Percentiles rank a stretch among this genome's conserved stretches.
Conservation (phyloP, 192 early-diverging fungal species). For the Rhizophagus prolifer region DNA sequence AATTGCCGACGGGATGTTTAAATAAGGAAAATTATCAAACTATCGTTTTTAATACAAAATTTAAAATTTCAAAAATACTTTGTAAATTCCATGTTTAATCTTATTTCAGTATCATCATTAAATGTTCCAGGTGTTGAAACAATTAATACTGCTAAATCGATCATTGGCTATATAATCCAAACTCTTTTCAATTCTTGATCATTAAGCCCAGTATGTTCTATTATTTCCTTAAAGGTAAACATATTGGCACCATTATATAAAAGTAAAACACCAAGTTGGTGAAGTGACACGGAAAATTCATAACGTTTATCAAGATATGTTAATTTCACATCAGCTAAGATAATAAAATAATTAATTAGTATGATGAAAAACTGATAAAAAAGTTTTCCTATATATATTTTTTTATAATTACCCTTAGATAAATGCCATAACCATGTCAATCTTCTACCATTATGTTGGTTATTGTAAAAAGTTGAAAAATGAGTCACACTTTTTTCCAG, state of each 20-base stretch:
- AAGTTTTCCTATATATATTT: neutral
- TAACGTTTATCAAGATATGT: conserved; percentile 73
- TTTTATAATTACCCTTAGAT: conserved; percentile 63
- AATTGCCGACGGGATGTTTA: no score
- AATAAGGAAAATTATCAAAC: no score
- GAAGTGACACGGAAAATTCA: conserved; percentile 71
- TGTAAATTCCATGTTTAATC: conserved; percentile 53
- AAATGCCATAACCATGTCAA: conserved; percentile 83
- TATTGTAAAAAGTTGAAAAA: conserved; percentile 73
- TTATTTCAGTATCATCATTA: conserved; percentile 29
- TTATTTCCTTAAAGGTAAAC: conserved; percentile 54
- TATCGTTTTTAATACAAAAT: no score
- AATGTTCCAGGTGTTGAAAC: conserved; percentile 20
- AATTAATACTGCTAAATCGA: conserved; percentile 54
- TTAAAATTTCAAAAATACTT: conserved; percentile 41
- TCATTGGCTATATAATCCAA: conserved; percentile 43
- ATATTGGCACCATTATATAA: conserved; percentile 60
- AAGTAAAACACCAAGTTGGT: conserved; percentile 68
- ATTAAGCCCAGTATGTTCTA: conserved; percentile 52
- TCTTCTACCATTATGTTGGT: conserved; percentile 71
- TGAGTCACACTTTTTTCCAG: conserved; percentile 66
- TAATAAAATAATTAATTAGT: conserved; percentile 7
- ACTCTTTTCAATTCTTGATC: conserved; percentile 55
- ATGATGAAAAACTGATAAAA: neutral
- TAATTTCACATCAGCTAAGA: conserved; percentile 63